Evolutionary conservation across 2,329 filamentous ascomycete genomes (phyloP).

Genomic region (Xenoacremonium recifei): DNA sequence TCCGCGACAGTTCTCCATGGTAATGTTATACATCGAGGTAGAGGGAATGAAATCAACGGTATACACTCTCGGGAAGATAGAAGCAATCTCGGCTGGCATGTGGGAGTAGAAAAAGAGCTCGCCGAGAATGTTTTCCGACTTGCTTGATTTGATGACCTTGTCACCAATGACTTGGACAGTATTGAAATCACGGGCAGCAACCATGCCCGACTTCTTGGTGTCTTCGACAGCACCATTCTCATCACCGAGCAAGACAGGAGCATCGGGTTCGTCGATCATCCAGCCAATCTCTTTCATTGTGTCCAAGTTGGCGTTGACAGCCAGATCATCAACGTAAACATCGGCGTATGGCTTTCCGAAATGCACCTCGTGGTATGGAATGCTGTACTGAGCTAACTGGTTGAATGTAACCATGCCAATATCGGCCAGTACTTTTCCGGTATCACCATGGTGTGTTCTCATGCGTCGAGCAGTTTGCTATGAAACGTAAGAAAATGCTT

Average conservation of each 20-base stretch:
- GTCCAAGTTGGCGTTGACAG: conserved; percentile 28
- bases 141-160: conserved; percentile 30
- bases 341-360: conserved; percentile 30
- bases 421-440: conserved; percentile 26
- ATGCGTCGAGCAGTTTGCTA: conserved; percentile 27
- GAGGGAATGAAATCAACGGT: conserved; percentile 24
- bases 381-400: conserved; percentile 25
- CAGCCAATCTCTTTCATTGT: conserved; percentile 29
- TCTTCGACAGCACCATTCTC: conserved; percentile 11
- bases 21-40: conserved; percentile 25
- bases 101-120: conserved; percentile 33
- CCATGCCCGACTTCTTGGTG: conserved; percentile 25
- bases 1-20: conserved; percentile 29
- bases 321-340: conserved; percentile 28
- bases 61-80: conserved; percentile 23
- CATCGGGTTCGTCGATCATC: conserved; percentile 24
- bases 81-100: conserved; percentile 20
- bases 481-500: conserved; percentile 1
- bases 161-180: conserved; percentile 28
- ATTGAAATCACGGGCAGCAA: conserved; percentile 30
- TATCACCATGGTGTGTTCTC: conserved; percentile 27
- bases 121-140: conserved; percentile 29
- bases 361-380: conserved; percentile 29
- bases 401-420: conserved; percentile 25
- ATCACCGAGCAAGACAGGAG: conserved; percentile 1